Evolutionary conservation across 257 asterid species (phyloP).

Genomic region (Marsdenia floribunda): DNA sequence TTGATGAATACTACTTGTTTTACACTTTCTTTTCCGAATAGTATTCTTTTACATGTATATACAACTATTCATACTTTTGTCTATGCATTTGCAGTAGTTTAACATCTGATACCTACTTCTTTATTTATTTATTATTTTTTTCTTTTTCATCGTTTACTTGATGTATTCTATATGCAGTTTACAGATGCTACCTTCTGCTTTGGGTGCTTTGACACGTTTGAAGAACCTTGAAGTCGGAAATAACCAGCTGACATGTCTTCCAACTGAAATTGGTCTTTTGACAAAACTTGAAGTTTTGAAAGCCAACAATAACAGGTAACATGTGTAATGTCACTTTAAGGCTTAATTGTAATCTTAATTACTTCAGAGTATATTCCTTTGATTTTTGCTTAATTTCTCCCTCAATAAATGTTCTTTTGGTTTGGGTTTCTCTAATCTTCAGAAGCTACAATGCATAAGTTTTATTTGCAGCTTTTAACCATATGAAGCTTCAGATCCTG

Average conservation of each 20-base stretch:
- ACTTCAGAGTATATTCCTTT: neutral
- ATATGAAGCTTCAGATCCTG: neutral
- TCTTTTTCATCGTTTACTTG: neutral
- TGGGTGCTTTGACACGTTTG: constrained; percentile 68
- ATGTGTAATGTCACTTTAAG: neutral
- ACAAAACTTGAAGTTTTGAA: constrained; percentile 63
- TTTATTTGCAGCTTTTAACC: neutral
- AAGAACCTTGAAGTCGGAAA: constrained; percentile 56
- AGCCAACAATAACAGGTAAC: constrained; percentile 77
- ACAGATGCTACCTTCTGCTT: constrained; percentile 51
- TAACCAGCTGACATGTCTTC: constrained; percentile 60
- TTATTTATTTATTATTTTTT: neutral
- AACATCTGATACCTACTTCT: neutral
- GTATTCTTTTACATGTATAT: neutral
- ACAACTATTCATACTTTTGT: neutral
- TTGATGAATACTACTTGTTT: neutral
- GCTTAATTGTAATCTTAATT: neutral
- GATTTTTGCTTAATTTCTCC: neutral
- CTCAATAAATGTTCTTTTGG: neutral
- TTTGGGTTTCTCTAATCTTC: neutral
- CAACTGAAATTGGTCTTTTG: constrained; percentile 66
- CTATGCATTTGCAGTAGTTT: neutral
- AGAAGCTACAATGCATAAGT: neutral
- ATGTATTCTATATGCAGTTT: constrained; percentile 41
- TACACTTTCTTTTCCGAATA: neutral